Base-by-base conservation (phyloP, 805 yeast genomes). In the Candida jianshihensis region DNA sequence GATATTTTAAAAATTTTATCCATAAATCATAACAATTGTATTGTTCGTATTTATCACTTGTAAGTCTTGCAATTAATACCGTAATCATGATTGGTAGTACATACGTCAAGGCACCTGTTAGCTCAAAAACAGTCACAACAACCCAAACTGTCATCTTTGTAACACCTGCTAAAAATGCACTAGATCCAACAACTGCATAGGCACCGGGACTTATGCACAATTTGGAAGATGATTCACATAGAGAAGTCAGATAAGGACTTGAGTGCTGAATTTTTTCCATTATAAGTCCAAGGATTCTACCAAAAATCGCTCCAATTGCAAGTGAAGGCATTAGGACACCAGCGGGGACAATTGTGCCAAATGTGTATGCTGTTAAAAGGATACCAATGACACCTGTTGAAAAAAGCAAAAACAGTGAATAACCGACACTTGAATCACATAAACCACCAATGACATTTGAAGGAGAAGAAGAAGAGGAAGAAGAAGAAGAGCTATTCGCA, bases 151-250 rank as follows among this genome's bases (percentile, higher is more conserved):
- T 84, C 60, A 86, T 71, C 44, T 85, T 75, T 4, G 95, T 84
- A 13, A 81, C 76, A 5, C 95, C 94, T 0, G 92, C 75, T 46
- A 85, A 64, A 37, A 84, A 81, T 1, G 95, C 70, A 0, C 88
- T 95, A 0, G 95, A 87, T 0, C 96, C 95, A 17, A 87, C 85
- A 9, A 86, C 81, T 0, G 95, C 95, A 52, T 86, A 87, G 0
- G 89, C 85, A 0, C 92, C 89, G 0, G 94, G 94, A 2, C 88
- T 81, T 9, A 86, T 77, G 47, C 92, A 78, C 38, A 65, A 55
- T 33, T 61, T 64, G 20, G 59, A 59, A 0, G 74, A 68, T 35
- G 71, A 61, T 2, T 66, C 36, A 42, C 75, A 70, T 15, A 61
- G 54, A 3, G 49, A 31, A 1, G 68, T 60, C 31, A 69, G 61